Evolutionary conservation across 441 rosid genomes (phyloP), one percentile per base, ranked within the genome.

Genomic region (Kokia cookei): DNA sequence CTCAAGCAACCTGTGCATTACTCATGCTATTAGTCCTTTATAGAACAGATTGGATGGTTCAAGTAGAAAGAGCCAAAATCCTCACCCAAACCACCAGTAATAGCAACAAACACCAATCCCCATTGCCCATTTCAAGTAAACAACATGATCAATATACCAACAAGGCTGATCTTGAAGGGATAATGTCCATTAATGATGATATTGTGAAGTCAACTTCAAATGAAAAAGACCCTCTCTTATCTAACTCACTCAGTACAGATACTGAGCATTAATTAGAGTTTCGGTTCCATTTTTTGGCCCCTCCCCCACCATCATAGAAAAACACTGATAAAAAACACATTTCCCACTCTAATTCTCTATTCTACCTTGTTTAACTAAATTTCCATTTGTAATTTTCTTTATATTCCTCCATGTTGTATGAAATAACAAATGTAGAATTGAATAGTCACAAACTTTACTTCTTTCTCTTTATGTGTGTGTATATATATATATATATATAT

Each of bases 1-100:
- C 99, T 66, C 97, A 96, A 83, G 97, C 83, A 7, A 84, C 96
- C 0, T 96, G 99, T 72, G 98, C 95, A 17, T 22, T 85, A 12
- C 86, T 93, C 71, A 96, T 96, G 97, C 74, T 96, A 6, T 80
- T 45, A 65, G 92, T 89, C n/a, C 86, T 96, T 8, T 65, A 81
- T 65, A 87, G 63, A 80, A 96, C 99, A 26, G 96, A 96, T 69
- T 96, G 99, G 99, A 71, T 51, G 57, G 82, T 75, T 12, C 92
- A 96, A 76, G 94, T 72, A 5, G 86, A 92, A 57, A 87, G 97
- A 83, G 96, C 99, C 9, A 87, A 80, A 76, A 76, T 82, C 43
- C 92, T 86, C n/a, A 88, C 91, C 45, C 79, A 77, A 45, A 37
- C 84, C 65, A 72, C 75, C 45, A 9, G 2, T 11, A 2, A 12